Base-by-base conservation (phyloP, 305 asterid genomes). In the Fraxinus dipetala region DNA sequence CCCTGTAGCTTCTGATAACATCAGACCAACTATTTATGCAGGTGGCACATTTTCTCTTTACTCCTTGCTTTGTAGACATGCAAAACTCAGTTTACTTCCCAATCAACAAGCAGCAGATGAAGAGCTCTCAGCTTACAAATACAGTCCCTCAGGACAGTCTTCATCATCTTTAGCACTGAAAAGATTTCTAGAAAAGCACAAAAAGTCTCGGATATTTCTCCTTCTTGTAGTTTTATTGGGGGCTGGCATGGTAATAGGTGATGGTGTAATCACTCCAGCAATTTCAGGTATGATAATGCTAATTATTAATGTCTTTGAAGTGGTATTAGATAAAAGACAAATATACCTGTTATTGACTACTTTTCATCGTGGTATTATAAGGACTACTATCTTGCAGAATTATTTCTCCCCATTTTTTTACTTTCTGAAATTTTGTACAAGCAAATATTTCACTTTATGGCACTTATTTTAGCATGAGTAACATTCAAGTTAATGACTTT, bases 21-120 rank as follows among this genome's bases (percentile, higher is more conserved):
- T 56, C 76, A 88, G 83, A 89, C 86, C 78, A 78, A 84, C 74
- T 82, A 14, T 67, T 26, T 67, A 82, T 73, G 84, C 91, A 96
- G 99, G 99, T 86, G 99, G 99, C 85, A 91, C 98, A 72, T 94
- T 95, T 85, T 97, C 99, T 84, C 97, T 95, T 65, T 95, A 95
- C 88, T 93, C 98, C 72, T 91, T 96, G 86, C 96, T 96, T 56
- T 96, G 98, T 82, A 90, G 99, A 85, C 95, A 96, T 89, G 97
- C 98, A 78, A 96, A 96, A 80, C 89, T 96, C 82, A 88, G 98
- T 85, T 91, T 96, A 87, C 99, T 96, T 89, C 97, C 98, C 75
- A 96, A 94, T 90, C 99, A 96, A 84, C 99, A 96, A 89, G 98
- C 98, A 38, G 99, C 98, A 75, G 99, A 96, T 76, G 98, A 94